Evolutionary conservation across 2,329 filamentous ascomycete genomes (phyloP).

Genomic region (Cladosporium cucumerinum): DNA sequence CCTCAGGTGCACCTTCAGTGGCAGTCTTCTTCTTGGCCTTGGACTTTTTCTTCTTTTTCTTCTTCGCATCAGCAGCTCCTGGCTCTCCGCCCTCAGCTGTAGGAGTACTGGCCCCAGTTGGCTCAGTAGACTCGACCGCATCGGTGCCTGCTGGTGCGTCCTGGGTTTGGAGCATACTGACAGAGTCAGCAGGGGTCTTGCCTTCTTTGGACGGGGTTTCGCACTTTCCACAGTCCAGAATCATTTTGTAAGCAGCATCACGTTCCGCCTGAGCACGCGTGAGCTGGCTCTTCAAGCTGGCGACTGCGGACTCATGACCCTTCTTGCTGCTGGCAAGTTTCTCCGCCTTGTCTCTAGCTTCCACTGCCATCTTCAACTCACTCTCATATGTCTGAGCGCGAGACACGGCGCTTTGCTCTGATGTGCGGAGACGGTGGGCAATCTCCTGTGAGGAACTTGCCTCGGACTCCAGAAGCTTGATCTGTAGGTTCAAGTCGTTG

Average conservation of each 20-base stretch:
- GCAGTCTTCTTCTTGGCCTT: constrained; percentile 72
- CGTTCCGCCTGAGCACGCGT: constrained; percentile 31
- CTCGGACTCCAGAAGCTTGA: constrained; percentile 32
- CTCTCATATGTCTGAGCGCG: constrained; percentile 23
- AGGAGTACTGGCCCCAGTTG: constrained; percentile 26
- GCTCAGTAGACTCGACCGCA: constrained; percentile 24
- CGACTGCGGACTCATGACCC: constrained; percentile 29
- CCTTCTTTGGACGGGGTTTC: constrained; percentile 22
- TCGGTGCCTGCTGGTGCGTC: constrained; percentile 27
- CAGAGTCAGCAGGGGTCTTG: constrained; percentile 5
- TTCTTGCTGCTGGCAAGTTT: constrained; percentile 26
- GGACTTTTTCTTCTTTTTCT: constrained; percentile 76
- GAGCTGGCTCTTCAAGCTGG: constrained; percentile 30
- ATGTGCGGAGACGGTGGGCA: constrained; percentile 21
- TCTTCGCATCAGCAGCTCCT: constrained; percentile 55
- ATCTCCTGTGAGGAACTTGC: constrained; percentile 21
- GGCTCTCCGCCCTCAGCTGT: constrained; percentile 25
- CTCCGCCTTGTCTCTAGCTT: constrained; percentile 30
- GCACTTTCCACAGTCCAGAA: constrained; percentile 34
- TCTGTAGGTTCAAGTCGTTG: constrained; percentile 33
- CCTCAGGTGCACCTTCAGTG: constrained; percentile 39
- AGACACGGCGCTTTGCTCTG: constrained; percentile 17
- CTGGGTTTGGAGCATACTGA: constrained; percentile 19
- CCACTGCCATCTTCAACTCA: constrained; percentile 29
- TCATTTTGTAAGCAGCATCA: constrained; percentile 35